Base-by-base conservation (phyloP, 257 asterid species). In the Cordia subcordata region DNA sequence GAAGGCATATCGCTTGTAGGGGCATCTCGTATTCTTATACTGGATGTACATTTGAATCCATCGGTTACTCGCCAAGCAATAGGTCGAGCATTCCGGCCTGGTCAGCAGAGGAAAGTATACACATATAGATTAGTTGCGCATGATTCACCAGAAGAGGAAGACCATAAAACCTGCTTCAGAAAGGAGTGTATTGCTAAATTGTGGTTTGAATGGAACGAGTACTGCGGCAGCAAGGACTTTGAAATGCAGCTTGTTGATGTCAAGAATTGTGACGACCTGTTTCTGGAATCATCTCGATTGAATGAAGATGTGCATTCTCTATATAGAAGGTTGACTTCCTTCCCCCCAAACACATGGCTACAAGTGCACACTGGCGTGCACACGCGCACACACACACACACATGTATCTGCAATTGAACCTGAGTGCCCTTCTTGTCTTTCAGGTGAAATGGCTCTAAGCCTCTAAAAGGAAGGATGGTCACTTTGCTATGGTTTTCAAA, bases 71-170 rank as follows among this genome's bases (percentile, higher is more conserved):
- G 99, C 53, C 99, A 93, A 72, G 99, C 96, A 38, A 81, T 93
- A n/a, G 99, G 99, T n/a, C 96, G 99, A 32, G 97, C 97, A 62
- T 93, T 84, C 72, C 77, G 99, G 60, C 99, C 99, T 1, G 99
- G 99, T 32, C 99, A 93, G 76, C 68, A 58, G 67, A 86, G 68
- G 79, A 93, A 93, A 82, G 99, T 93, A 0, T 86, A 78, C 21
- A 68, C 77, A 3, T 89, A 93, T 55, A 83, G 97, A 57, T 54
- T 93, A 81, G 77, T 93, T 15, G 90, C 97, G 10, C 59, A 77
- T 49, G 85, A 66, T 22, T 81, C 99, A 13, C 96, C 97, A 0
- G 97, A 93, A 67, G 83, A 82, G 67, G 92, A 80, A 47, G 97
- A 93, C 70, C 99, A 93, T 22, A 27, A 64, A 11, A 82, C 96